A percentile compares a stretch with the other conserved stretches of the same genome.
phyloP scores from a whole-genome alignment of 768 basidiomycete genomes.

The Leccinum barrowsii region DNA sequence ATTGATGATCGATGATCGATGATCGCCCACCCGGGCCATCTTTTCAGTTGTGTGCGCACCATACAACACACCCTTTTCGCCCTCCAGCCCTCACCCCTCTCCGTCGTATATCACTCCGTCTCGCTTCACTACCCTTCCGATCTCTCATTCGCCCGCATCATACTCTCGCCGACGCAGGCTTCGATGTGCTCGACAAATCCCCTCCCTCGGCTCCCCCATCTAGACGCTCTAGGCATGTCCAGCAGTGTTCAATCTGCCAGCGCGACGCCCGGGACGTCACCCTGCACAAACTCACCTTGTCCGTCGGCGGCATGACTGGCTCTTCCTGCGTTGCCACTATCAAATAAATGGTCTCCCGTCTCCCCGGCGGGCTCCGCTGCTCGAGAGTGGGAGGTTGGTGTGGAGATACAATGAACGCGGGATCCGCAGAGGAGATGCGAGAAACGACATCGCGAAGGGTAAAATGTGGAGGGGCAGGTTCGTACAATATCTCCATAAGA shows the following conservation, averaged over 20 bases:
- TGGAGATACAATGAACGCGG: constrained; percentile 44
- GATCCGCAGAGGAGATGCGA: constrained; percentile 37
- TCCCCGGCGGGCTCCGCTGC: constrained; percentile 53
- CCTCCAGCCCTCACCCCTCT: constrained; percentile 38
- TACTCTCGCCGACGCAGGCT: constrained; percentile 43
- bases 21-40: not conserved
- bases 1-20: not conserved
- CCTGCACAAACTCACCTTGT: constrained; percentile 42
- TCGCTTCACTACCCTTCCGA: constrained; percentile 35
- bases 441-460: constrained; percentile 64
- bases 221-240: constrained; percentile 31
- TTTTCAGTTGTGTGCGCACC: constrained; percentile 43
- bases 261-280: constrained; percentile 2
- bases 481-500: constrained; percentile 48
- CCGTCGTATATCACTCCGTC: constrained; percentile 42
- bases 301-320: constrained; percentile 78
- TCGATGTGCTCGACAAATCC: constrained; percentile 33
- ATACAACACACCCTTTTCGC: constrained; percentile 39
- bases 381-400: constrained; percentile 57
- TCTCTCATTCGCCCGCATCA: constrained; percentile 32
- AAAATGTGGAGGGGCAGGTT: constrained; percentile 47
- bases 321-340: constrained; percentile 60
- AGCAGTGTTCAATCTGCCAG: constrained; percentile 41
- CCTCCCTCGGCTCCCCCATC: constrained; percentile 3
- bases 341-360: constrained; percentile 43